Evolutionary conservation across 1,139 yeast species (phyloP).

Genomic region (Hansenula lynferdii): DNA sequence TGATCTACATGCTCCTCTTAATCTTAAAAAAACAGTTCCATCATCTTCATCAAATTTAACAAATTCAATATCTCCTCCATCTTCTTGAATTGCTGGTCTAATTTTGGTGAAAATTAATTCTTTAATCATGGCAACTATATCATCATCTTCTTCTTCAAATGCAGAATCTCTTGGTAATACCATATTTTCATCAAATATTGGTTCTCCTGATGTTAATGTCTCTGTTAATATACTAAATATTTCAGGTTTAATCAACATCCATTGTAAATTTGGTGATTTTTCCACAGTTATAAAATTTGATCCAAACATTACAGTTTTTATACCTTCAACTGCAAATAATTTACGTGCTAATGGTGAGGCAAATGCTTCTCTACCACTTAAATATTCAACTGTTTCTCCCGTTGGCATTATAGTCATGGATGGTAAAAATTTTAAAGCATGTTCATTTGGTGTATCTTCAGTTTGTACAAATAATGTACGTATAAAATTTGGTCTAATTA

Average conservation of each 20-base stretch:
- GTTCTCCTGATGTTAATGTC: constrained; percentile 72
- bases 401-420: constrained; percentile 52
- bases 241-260: constrained; percentile 86
- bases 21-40: constrained; percentile 61
- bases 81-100: constrained; percentile 89
- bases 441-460: constrained; percentile 81
- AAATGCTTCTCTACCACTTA: constrained; percentile 65
- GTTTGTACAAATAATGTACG: constrained; percentile 40
- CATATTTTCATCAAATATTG: constrained; percentile 39
- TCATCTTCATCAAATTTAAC: constrained; percentile 56
- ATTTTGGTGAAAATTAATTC: constrained; percentile 92
- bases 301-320: constrained; percentile 85
- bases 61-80: constrained; percentile 80
- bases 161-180: constrained; percentile 24
- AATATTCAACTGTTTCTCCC: constrained; percentile 50
- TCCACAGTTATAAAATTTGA: constrained; percentile 82
- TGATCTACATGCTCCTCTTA: constrained; percentile 77
- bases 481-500: background rate
- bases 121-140: constrained; percentile 85
- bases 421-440: constrained; percentile 88
- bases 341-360: constrained; percentile 80
- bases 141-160: constrained; percentile 37
- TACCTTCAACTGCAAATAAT: constrained; percentile 80
- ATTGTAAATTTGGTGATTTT: constrained; percentile 49
- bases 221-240: constrained; percentile 83